Evolutionary conservation across 768 basidiomycete species (phyloP).

Genomic region (Favolaschia claudopus): DNA sequence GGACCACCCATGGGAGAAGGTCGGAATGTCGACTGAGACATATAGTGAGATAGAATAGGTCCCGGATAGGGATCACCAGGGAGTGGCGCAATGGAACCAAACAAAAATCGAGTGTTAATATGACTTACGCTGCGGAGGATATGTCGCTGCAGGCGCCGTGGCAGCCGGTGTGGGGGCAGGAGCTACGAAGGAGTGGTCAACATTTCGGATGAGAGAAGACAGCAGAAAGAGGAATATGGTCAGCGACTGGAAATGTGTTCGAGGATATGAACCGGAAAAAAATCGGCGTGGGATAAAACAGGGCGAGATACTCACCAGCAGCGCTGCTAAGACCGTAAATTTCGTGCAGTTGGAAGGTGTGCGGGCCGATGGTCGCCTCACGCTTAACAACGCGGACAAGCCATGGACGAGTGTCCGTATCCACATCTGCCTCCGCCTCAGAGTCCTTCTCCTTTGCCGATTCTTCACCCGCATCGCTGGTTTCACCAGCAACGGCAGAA

Average conservation of each 20-base stretch:
- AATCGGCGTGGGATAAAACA: too few species aligned
- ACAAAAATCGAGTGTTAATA: conserved; percentile 7
- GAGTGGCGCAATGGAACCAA: conserved; percentile 19
- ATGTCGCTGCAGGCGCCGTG: conserved; percentile 52
- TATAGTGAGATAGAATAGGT: too few species aligned
- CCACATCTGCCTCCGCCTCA: conserved; percentile 47
- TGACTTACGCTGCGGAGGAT: conserved; percentile 50
- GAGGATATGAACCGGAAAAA: too few species aligned
- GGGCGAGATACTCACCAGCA: conserved; percentile 36
- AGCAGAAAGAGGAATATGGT: neutral
- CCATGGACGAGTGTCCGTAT: conserved; percentile 77
- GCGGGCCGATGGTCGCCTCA: conserved; percentile 91
- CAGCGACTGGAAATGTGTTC: too few species aligned
- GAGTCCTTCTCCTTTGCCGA: neutral
- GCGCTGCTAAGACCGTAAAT: conserved; percentile 86
- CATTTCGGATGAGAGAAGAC: neutral
- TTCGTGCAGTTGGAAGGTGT: conserved; percentile 95
- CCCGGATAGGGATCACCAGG: too few species aligned
- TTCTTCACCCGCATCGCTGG: conserved; percentile 2
- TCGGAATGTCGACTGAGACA: too few species aligned
- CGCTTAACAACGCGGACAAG: conserved; percentile 92
- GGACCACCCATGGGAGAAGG: too few species aligned
- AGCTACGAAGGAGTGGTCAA: conserved; percentile 41
- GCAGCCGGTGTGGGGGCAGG: conserved; percentile 46
- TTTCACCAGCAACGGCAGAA: conserved; percentile 19